phyloP scores from a whole-genome alignment of 208 protist genomes.

The Wallacemonas rigidus region DNA sequence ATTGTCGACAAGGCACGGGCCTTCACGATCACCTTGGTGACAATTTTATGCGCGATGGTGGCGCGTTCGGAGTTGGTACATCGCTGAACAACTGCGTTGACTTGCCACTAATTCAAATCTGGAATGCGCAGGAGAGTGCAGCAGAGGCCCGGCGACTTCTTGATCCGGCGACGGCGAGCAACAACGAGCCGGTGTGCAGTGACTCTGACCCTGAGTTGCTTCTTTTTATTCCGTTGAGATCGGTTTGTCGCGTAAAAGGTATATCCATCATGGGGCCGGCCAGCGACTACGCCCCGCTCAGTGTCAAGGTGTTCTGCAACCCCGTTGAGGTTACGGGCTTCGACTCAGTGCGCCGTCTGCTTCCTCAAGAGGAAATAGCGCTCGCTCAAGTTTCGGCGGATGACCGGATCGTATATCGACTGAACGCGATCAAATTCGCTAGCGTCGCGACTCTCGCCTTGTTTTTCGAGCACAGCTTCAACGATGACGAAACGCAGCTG shows the following conservation, averaged over 20 bases:
- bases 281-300: slow-evolving; percentile 53
- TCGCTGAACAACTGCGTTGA: slow-evolving; percentile 73
- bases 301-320: slow-evolving; percentile 84
- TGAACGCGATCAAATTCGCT: slow-evolving; percentile 76
- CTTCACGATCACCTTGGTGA: slow-evolving; percentile 82
- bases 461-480: slow-evolving; percentile 81
- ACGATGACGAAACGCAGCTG: slow-evolving; percentile 68
- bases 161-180: slow-evolving; percentile 40
- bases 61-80: slow-evolving; percentile 56
- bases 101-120: slow-evolving; percentile 59
- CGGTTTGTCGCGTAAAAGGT: slow-evolving; percentile 63
- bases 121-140: slow-evolving; percentile 60
- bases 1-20: slow-evolving; percentile 73
- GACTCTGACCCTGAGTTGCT: slow-evolving; percentile 84
- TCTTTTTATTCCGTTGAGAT: slow-evolving; percentile 62
- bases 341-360: slow-evolving; percentile 69
- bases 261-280: slow-evolving; percentile 65
- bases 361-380: slow-evolving; percentile 75
- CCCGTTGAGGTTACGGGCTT: slow-evolving; percentile 66
- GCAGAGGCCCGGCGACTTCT: slow-evolving; percentile 62
- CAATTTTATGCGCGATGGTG: slow-evolving; percentile 56
- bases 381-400: slow-evolving; percentile 56
- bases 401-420: slow-evolving; percentile 77
- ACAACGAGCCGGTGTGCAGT: slow-evolving; percentile 71
- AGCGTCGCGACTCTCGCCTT: slow-evolving; percentile 51